phyloP scores from a whole-genome alignment of 2,329 filamentous ascomycete species.

The Nothophaeocryptopus gaeumannii region DNA sequence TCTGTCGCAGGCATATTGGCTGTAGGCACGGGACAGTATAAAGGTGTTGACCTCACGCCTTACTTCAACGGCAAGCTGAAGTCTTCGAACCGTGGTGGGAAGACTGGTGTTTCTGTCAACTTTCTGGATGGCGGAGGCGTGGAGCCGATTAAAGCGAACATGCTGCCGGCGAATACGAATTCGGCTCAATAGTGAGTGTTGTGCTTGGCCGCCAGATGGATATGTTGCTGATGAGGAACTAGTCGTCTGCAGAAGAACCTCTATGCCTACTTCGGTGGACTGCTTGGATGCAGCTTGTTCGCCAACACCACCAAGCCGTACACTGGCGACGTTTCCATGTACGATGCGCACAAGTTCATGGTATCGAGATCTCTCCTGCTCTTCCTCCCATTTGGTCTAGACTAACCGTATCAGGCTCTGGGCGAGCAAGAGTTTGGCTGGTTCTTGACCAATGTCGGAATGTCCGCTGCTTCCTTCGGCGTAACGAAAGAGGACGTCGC shows the following conservation, averaged over 20 bases:
- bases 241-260: slow-evolving; percentile 60
- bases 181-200: slow-evolving; percentile 56
- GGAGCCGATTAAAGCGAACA: slow-evolving; percentile 55
- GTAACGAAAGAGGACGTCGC: slow-evolving; percentile 53
- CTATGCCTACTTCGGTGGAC: slow-evolving; percentile 60
- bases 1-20: slow-evolving; percentile 56
- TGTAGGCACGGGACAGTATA: slow-evolving; percentile 48
- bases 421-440: slow-evolving; percentile 52
- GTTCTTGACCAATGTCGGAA: slow-evolving; percentile 59
- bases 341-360: slow-evolving; percentile 59
- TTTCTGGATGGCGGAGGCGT: slow-evolving; percentile 61
- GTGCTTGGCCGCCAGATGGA: no score
- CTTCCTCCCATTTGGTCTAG: no score
- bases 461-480: slow-evolving; percentile 58
- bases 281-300: slow-evolving; percentile 56
- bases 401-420: slow-evolving; percentile 36
- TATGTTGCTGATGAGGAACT: background rate
- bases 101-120: slow-evolving; percentile 51
- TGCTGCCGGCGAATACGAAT: slow-evolving; percentile 49
- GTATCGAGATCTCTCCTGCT: no score
- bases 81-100: slow-evolving; percentile 52
- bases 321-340: slow-evolving; percentile 47
- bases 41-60: slow-evolving; percentile 54
- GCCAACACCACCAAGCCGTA: slow-evolving; percentile 54
- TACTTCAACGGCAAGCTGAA: slow-evolving; percentile 58